These are phyloP conservation scores for Amorphotheca resinae DNA, from an alignment of 495 filamentous ascomycete species.

Conservation along the genomic window DNA sequence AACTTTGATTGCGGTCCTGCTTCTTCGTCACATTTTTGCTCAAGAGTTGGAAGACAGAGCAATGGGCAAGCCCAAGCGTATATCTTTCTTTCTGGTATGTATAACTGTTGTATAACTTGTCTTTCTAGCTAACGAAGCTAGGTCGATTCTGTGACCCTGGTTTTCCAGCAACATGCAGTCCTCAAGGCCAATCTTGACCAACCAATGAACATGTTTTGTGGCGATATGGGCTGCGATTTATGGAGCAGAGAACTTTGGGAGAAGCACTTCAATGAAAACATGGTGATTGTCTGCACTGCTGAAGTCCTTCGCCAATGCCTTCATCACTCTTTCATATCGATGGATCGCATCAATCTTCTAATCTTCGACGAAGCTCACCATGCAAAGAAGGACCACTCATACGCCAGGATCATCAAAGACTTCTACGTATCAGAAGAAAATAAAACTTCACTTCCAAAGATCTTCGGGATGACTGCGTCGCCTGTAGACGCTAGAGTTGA, in stretches of 20 bases:
- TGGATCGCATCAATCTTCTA: conserved; percentile 76
- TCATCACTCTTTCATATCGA: conserved; percentile 67
- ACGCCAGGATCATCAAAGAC: conserved; percentile 84
- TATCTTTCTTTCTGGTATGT: conserved; percentile 68
- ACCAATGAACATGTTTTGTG: conserved; percentile 65
- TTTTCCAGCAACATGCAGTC: conserved; percentile 82
- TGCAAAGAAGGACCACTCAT: conserved; percentile 87
- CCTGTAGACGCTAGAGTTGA: conserved; percentile 79
- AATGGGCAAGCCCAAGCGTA: conserved; percentile 43
- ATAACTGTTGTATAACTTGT: neutral
- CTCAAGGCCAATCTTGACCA: conserved; percentile 75
- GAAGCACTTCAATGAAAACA: conserved; percentile 52
- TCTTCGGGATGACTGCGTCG: conserved; percentile 97
- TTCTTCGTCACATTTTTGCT: conserved; percentile 66
- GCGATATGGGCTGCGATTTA: conserved; percentile 54
- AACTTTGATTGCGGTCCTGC: conserved; percentile 83
- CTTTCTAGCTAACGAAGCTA: neutral
- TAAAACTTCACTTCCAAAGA: conserved; percentile 47
- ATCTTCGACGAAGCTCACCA: conserved; percentile 98
- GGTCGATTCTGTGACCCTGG: conserved; percentile 75
- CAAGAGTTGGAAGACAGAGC: conserved; percentile 63
- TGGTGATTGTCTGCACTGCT: conserved; percentile 89
- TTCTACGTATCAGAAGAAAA: conserved; percentile 47
- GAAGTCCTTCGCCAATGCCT: conserved; percentile 72
- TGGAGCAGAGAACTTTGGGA: conserved; percentile 60